phyloP scores from a whole-genome alignment of 2,329 filamentous ascomycete species.

The Nemania diffusa region DNA sequence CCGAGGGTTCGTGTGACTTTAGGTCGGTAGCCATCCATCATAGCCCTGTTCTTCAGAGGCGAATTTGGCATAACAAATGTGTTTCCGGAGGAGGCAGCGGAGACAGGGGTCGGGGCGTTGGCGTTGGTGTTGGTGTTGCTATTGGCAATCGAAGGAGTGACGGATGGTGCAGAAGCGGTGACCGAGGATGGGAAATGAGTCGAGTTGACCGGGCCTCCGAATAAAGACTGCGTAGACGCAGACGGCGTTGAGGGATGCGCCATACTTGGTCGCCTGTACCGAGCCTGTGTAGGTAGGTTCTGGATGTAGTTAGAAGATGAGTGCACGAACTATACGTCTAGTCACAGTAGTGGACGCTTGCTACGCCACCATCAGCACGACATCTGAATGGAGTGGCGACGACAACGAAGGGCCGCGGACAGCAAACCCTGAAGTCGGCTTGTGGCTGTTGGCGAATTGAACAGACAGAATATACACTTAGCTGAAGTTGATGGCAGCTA shows the following conservation, averaged over 20 bases:
- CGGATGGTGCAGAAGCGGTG: constrained; percentile 42
- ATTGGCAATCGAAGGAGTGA: constrained; percentile 51
- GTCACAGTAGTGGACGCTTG: constrained; percentile 7
- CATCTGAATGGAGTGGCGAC: constrained; percentile 20
- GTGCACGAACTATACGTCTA: constrained; percentile 12
- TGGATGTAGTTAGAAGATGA: neutral
- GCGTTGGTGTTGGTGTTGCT: too few species aligned
- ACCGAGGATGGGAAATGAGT: constrained; percentile 42
- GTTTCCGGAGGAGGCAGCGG: constrained; percentile 70
- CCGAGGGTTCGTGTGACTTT: constrained; percentile 82
- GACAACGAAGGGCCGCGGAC: constrained; percentile 6
- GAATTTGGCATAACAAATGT: constrained; percentile 94
- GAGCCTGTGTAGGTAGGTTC: neutral
- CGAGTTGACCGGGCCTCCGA: constrained; percentile 46
- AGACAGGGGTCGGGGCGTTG: constrained; percentile 57
- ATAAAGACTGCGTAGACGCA: constrained; percentile 44
- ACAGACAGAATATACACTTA: neutral
- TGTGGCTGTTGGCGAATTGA: neutral
- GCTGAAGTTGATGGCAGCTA: neutral
- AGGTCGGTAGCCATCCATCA: constrained; percentile 81
- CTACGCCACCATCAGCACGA: constrained; percentile 29
- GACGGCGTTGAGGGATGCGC: constrained; percentile 45
- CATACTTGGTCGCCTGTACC: constrained; percentile 38
- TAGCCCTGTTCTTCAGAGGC: constrained; percentile 73
- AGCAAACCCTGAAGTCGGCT: neutral